Evolutionary conservation across 2,329 filamentous ascomycete genomes (phyloP), one percentile per base, ranked within the genome.

Genomic region (Graphium sp.): DNA sequence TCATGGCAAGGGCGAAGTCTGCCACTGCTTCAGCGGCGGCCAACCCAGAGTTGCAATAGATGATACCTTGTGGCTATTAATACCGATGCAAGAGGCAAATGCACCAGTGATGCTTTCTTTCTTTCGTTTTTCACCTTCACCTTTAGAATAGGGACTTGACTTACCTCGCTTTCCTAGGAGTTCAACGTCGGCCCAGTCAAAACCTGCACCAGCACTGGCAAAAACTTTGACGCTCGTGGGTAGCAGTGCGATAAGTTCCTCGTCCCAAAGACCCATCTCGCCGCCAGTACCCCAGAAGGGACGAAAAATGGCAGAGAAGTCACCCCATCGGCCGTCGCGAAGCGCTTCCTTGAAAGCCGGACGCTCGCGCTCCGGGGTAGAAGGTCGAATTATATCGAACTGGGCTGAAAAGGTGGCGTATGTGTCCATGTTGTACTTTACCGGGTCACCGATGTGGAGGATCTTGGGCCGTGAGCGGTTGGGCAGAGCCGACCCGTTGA

Each of bases 21-120:
- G 76, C 75, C 2, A 82, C 76, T 5, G 75, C 69, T 41, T 83
- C 77, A 6, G 73, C 73, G 20, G 74, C 74, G 0, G 76, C 74
- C 2, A 70, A 61, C 2, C 74, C 75, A 3, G 70, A 65, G 50
- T 83, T 82, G 56, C 76, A 82, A 51, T 82, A 83, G 29, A 75
- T 50, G 35, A 79, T 66, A 21, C 70, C 65, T 65, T 28, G 1
- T 6, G 18, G 6, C 3, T 7, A 26, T 19, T 14, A 27, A 31
- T n/a, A 26, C 15, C 4, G 14, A 14, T 3, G 4, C 7, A 13
- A 10, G 17, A 12, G 4, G 10, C 16, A n/a, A 10, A 26, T 15
- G n/a, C n/a, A n/a, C n/a, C n/a, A n/a, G n/a, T n/a, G n/a, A n/a
- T n/a, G 27, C 8, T 11, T 6, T 21, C 5, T 14, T 13, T 19